A percentile compares a stretch with the other conserved stretches of the same genome.
Conservation (phyloP, 2,329 filamentous ascomycete genomes). For the Xylaria sp. region DNA sequence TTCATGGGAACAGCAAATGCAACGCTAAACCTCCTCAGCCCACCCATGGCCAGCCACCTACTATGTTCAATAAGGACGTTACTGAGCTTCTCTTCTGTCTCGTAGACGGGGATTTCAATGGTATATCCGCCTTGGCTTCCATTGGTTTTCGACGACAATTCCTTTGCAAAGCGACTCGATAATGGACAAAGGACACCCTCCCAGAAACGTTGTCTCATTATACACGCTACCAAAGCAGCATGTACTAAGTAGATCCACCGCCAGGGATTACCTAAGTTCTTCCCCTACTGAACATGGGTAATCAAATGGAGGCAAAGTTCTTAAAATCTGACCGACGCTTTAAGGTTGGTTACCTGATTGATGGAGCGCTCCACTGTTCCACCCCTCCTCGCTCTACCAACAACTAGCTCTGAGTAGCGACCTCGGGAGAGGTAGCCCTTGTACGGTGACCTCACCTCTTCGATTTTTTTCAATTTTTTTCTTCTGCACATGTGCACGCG, state of each 20-base stretch:
- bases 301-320: not conserved
- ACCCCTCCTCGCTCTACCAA: conserved; percentile 24
- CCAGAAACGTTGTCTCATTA: not conserved
- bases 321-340: conserved; percentile 9
- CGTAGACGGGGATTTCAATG: not conserved
- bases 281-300: not conserved
- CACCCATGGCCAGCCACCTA: conserved; percentile 18
- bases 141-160: not conserved
- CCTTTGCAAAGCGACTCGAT: not conserved
- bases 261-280: not conserved
- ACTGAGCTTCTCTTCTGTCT: not conserved
- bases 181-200: not conserved
- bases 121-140: not conserved
- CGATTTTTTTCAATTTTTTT: conserved; percentile 23
- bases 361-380: conserved; percentile 11
- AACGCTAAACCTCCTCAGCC: conserved; percentile 32
- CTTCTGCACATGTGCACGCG: conserved; percentile 3
- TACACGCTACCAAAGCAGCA: not conserved
- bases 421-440: conserved; percentile 19
- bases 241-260: not conserved
- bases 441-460: conserved; percentile 29
- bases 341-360: not conserved
- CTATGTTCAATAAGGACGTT: conserved; percentile 20
- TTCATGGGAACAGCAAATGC: conserved; percentile 23
- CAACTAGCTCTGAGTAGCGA: conserved; percentile 16